A percentile compares a stretch with the other conserved stretches of the same genome.
Conservation (phyloP, 108 stramenopile species). For the Tribonema minus region DNA sequence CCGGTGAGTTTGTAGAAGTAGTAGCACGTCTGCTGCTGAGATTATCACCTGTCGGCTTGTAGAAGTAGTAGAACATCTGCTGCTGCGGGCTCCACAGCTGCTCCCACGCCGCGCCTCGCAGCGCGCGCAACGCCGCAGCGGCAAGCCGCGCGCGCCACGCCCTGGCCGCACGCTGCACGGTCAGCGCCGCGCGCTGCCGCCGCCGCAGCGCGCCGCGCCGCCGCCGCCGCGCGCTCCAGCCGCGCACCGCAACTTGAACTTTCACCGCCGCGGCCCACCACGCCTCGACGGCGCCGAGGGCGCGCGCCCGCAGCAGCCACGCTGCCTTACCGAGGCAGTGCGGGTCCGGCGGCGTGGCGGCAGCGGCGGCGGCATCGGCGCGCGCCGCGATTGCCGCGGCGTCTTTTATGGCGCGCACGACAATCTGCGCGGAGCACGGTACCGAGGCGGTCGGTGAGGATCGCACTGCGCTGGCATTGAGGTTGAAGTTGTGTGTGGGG, state of each 20-base stretch:
- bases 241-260: background rate
- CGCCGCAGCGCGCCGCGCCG: background rate
- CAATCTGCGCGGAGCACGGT: background rate
- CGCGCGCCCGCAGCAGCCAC: conserved; percentile 40
- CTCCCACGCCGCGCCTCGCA: background rate
- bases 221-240: background rate
- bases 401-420: background rate
- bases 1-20: too few relatives aligned
- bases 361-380: background rate
- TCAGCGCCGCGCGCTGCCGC: background rate
- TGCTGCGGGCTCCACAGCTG: background rate
- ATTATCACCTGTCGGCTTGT: background rate
- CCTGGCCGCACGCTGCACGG: background rate
- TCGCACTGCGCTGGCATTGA: too few relatives aligned
- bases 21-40: background rate
- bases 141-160: background rate
- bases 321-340: background rate
- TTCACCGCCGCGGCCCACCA: conserved; percentile 47
- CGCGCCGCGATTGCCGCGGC: background rate
- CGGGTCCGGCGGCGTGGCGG: background rate
- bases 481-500: background rate
- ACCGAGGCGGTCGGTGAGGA: too few relatives aligned
- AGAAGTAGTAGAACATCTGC: background rate
- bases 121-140: background rate
- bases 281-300: conserved; percentile 97